Evolutionary conservation across 805 yeast genomes (phyloP), one percentile per base, ranked within the genome.

Genomic region (Saturnispora ahearnii): DNA sequence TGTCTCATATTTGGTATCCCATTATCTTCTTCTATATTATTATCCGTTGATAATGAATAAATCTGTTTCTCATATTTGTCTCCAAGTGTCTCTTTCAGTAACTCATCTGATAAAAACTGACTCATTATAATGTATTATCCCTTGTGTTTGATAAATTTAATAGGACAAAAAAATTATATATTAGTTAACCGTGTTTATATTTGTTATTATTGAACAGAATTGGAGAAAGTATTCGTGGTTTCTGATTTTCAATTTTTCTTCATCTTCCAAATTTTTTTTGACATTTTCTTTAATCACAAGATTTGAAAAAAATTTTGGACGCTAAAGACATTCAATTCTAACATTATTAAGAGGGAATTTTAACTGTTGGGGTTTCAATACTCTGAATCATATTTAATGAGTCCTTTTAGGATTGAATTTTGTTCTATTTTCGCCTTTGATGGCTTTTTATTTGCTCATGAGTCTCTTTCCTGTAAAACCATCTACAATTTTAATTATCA

Each of bases 1-100:
- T 64, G 65, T 37, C 49, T 56, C 15, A 64, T 47, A 22, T 58
- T 56, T 3, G 61, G 58, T 21, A 55, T 42, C 2, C 38, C 43
- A n/a, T 41, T 38, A 22, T 50, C 43, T 24, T 50, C 53, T 13
- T 54, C 46, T 11, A 34, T 36, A 26, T 53, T 50, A 11, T 53
- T 18, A 15, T 46, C 46, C 24, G 15, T 15, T 32, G 36, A 31
- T 28, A 34, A 12, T 15, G 41, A 15, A 11, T 24, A 44, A n/a
- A 61, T 61, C n/a, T 55, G 48, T 43, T 56, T 58, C 22, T 59
- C 57, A 10, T 57, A 51, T 21, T 61, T 58, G 29, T 53, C 53
- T 28, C 62, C 65, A 51, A 61, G 61, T 11, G 55, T 60, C 50
- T 57, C 51, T 12, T 54, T 54, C 38, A 55, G 55, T n/a, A 60